A percentile compares a stretch with the other conserved stretches of the same genome.
Conservation (phyloP, 2,329 filamentous ascomycete species). For the Monosporascus sp. region DNA sequence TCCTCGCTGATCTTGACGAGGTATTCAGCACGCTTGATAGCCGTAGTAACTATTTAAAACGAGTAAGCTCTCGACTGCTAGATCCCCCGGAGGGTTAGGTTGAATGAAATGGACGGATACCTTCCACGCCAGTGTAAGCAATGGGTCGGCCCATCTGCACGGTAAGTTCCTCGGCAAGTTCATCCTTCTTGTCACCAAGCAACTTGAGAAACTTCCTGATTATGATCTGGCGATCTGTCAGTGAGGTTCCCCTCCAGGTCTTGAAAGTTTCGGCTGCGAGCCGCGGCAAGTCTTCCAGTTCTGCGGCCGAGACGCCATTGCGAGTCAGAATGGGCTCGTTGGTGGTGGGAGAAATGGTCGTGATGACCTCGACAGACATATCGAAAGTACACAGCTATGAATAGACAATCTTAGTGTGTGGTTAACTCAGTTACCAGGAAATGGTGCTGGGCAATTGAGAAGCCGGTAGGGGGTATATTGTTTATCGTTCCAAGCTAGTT, state of each 20-base stretch:
- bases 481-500: no score
- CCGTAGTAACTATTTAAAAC: conserved; percentile 56
- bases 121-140: conserved; percentile 74
- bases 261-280: conserved; percentile 70
- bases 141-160: conserved; percentile 96
- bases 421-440: neutral
- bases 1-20: conserved; percentile 78
- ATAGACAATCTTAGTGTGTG: no score
- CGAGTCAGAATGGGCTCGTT: conserved; percentile 79
- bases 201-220: conserved; percentile 73
- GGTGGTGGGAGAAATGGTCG: conserved; percentile 85
- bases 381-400: conserved; percentile 8
- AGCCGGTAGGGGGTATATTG: no score
- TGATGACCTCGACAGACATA: conserved; percentile 61
- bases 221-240: conserved; percentile 72
- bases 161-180: conserved; percentile 77
- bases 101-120: conserved; percentile 6
- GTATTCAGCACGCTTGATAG: conserved; percentile 79
- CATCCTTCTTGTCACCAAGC: conserved; percentile 67
- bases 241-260: conserved; percentile 67
- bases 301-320: conserved; percentile 63
- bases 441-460: neutral
- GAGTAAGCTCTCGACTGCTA: neutral
- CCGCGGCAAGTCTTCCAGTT: conserved; percentile 67
- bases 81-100: no score